These are phyloP conservation scores for Vaccinium darrowii DNA, from an alignment of 148 eudicot species.

Conservation along the genomic window DNA sequence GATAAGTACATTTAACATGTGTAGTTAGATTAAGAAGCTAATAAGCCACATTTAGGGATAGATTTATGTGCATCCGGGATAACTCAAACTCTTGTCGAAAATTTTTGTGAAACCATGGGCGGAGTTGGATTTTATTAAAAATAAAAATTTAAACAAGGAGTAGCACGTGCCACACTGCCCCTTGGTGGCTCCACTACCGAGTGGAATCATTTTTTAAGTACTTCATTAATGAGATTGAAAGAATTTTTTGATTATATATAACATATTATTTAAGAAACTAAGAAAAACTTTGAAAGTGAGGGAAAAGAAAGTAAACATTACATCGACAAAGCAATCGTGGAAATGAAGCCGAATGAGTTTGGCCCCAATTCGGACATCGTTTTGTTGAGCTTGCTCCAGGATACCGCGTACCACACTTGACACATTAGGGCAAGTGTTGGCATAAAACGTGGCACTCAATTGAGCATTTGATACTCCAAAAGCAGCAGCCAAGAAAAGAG, in stretches of 20 bases:
- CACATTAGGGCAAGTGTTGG: conserved; percentile 28
- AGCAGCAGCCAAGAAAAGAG: conserved; percentile 15
- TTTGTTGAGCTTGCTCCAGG: conserved; percentile 20
- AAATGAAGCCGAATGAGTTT: conserved; percentile 37
- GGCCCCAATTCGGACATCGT: conserved; percentile 37
- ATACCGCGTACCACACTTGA: conserved; percentile 16
- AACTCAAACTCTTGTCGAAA: too few species aligned
- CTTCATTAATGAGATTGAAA: neutral
- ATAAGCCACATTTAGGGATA: neutral
- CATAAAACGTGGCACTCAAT: conserved; percentile 27
- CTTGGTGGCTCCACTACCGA: too few species aligned
- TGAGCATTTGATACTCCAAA: conserved; percentile 26
- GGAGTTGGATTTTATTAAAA: too few species aligned
- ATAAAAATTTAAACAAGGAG: too few species aligned
- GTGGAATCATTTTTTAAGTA: neutral
- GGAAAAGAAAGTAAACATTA: neutral
- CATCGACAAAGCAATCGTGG: conserved; percentile 37
- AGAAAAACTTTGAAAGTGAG: neutral
- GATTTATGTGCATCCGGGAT: neutral
- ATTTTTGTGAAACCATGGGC: too few species aligned
- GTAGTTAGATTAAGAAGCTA: neutral
- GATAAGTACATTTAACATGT: neutral
- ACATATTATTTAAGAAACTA: neutral
- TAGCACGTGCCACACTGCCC: too few species aligned
- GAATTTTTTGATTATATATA: neutral